These are phyloP conservation scores for Ploettnerulaceae sp. DNA, from an alignment of 2,329 filamentous ascomycete species.

Conservation along the genomic window DNA sequence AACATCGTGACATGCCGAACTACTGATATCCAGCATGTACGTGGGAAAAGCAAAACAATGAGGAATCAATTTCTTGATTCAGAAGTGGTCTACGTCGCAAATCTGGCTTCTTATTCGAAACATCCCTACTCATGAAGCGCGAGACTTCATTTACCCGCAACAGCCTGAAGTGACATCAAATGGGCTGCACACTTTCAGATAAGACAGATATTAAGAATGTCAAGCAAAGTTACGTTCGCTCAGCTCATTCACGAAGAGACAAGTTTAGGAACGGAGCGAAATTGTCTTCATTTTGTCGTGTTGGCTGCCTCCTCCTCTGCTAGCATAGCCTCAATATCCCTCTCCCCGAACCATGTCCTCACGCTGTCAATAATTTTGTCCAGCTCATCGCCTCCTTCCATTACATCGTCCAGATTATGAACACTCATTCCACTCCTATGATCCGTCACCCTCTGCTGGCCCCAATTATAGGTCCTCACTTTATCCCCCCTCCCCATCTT, in stretches of 20 bases:
- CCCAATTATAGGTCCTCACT: slow-evolving; percentile 72
- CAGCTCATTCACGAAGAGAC: too few species aligned
- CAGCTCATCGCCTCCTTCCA: slow-evolving; percentile 58
- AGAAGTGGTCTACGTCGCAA: background rate
- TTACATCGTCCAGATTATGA: slow-evolving; percentile 59
- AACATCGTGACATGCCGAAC: background rate
- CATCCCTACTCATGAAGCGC: background rate
- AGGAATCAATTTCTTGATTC: background rate
- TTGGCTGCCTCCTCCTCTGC: slow-evolving; percentile 40
- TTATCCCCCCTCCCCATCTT: slow-evolving; percentile 90
- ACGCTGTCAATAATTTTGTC: slow-evolving; percentile 66
- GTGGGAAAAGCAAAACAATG: background rate
- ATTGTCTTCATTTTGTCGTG: slow-evolving; percentile 17
- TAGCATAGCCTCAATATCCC: slow-evolving; percentile 58
- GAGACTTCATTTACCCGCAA: slow-evolving; percentile 17
- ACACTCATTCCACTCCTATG: slow-evolving; percentile 64
- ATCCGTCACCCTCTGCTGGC: slow-evolving; percentile 67
- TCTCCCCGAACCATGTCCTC: slow-evolving; percentile 59
- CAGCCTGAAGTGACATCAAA: background rate
- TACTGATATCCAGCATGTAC: background rate
- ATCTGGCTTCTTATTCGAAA: background rate
- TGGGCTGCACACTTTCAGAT: background rate
- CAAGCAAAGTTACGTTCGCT: background rate
- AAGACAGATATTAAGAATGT: background rate
- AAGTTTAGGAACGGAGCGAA: background rate